These are phyloP conservation scores for Arachnopeziza araneosa DNA, from an alignment of 2,329 filamentous ascomycete species.

Conservation along the genomic window DNA sequence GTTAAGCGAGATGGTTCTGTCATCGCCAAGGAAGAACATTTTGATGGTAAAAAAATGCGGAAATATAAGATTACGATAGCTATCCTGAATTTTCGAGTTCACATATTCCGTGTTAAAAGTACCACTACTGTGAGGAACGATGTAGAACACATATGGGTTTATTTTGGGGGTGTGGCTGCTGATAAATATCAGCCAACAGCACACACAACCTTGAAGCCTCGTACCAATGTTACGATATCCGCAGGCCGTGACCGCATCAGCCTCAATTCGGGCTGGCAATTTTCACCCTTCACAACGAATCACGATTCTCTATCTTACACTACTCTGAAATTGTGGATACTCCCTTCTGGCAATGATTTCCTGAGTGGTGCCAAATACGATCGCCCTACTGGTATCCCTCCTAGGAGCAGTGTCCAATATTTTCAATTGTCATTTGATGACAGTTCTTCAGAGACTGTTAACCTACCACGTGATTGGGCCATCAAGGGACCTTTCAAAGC, in stretches of 20 bases:
- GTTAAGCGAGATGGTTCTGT: no score
- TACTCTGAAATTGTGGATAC: conserved; percentile 37
- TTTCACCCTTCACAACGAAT: conserved; percentile 33
- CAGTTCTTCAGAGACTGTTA: conserved; percentile 36
- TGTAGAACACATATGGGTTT: not conserved
- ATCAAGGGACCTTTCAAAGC: conserved; percentile 41
- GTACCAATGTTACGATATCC: not conserved
- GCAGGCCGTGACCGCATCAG: not conserved
- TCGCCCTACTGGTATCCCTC: conserved; percentile 26
- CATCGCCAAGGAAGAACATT: no score
- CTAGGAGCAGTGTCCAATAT: conserved; percentile 30
- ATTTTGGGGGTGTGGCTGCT: not conserved
- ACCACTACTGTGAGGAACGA: no score
- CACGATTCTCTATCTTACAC: conserved; percentile 34
- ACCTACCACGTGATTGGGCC: conserved; percentile 45
- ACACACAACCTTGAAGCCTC: not conserved
- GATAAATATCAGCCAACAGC: not conserved
- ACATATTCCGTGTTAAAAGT: no score
- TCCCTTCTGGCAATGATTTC: conserved; percentile 38
- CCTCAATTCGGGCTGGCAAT: conserved; percentile 34
- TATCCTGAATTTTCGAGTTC: no score
- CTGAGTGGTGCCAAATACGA: conserved; percentile 31
- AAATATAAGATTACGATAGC: no score
- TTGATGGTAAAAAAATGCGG: no score
- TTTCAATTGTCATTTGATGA: conserved; percentile 36